These are phyloP conservation scores for Acer campestre DNA, from an alignment of 345 rosid species.

Conservation along the genomic window DNA sequence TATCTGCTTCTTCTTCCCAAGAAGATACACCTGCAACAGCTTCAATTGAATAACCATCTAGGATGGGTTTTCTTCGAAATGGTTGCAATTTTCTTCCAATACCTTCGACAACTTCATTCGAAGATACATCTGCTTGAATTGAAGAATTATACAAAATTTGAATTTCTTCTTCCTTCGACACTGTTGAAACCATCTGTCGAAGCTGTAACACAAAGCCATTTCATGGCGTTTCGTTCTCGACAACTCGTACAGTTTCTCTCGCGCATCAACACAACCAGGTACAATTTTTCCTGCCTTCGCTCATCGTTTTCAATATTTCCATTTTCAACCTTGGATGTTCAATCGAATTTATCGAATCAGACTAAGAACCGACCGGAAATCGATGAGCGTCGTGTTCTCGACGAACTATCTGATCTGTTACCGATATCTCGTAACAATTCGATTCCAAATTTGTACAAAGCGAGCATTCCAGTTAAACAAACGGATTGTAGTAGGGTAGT, in stretches of 20 bases:
- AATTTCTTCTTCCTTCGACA: too few relatives aligned
- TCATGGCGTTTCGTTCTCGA: constrained; percentile 33
- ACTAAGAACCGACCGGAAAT: constrained; percentile 18
- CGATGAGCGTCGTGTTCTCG: constrained; percentile 56
- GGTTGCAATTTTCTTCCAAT: too few relatives aligned
- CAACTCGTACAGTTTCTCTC: constrained; percentile 12
- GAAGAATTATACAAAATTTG: too few relatives aligned
- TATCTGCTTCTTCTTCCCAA: too few relatives aligned
- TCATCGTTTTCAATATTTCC: constrained; percentile 18
- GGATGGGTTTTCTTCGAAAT: too few relatives aligned
- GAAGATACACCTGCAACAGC: too few relatives aligned
- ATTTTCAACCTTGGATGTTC: constrained; percentile 21
- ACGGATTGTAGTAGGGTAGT: constrained; percentile 24
- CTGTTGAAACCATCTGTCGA: too few relatives aligned
- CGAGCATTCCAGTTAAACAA: constrained; percentile 13
- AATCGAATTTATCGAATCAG: constrained; percentile 9
- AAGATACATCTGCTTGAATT: too few relatives aligned
- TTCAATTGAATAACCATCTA: too few relatives aligned
- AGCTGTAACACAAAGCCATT: not conserved
- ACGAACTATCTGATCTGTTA: constrained; percentile 63
- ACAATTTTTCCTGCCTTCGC: constrained; percentile 11
- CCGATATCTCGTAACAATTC: constrained; percentile 35
- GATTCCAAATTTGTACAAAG: constrained; percentile 15
- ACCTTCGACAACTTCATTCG: too few relatives aligned
- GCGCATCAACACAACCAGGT: constrained; percentile 23